Base-by-base conservation (phyloP, 169 alveolate genomes). In the Plasmodium gonderi region DNA sequence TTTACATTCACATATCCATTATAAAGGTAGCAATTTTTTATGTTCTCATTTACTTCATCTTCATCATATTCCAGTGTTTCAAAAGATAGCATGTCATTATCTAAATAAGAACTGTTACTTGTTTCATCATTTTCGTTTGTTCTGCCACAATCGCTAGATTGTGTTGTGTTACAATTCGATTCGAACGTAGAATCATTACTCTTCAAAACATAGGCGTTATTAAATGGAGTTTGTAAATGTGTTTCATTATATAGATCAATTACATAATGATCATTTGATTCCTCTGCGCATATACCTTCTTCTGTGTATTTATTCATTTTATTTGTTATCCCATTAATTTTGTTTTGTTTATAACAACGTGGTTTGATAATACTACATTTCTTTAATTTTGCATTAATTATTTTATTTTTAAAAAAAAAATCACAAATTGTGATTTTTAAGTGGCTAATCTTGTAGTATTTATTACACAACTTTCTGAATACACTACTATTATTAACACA, bases 1-100 rank as follows among this genome's bases (percentile, higher is more conserved):
- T 5, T 68, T 68, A 80, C 92, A 69, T 82, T 74, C 26, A 72
- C 65, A 38, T 82, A 82, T 9, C 92, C 92, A 82, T 82, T 82
- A 60, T 82, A 82, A 47, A 82, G 65, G 51, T 82, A 82, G 79
- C 92, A 82, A 82, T 69, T 82, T 82, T 82, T 82, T 82, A 82
- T 82, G 60, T 40, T 82, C 65, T 82, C 92, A 82, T 82, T 69
- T 75, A 68, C 92, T 82, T 82, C 92, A 38, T 82, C 92, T 49
- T 82, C 92, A 44, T 82, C 92, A 82, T 82, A 82, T 82, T 82
- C 92, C 42, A 82, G 45, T 17, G 75, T 82, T 45, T 82, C 83
- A 38, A 69, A 69, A 72, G 81, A 69, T 47, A 54, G 77, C 68
- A 69, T 82, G 3, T 49, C 82, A 69, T 82, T 82, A 69, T 74